phyloP scores from a whole-genome alignment of 495 filamentous ascomycete species.

The Podospora bellae-mahoneyi region DNA sequence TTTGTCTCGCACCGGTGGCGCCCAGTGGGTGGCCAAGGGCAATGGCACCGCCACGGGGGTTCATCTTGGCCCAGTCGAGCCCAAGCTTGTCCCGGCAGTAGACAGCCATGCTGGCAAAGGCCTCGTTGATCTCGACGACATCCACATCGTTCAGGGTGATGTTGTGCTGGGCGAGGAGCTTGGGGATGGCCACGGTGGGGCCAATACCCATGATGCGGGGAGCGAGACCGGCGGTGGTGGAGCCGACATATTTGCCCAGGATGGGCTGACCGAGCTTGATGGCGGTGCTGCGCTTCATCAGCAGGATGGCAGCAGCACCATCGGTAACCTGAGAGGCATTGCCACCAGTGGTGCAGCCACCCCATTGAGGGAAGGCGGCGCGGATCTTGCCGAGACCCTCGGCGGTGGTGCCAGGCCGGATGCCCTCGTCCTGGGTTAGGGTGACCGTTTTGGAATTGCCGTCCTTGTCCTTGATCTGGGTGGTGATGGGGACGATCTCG shows the following conservation, averaged over 20 bases:
- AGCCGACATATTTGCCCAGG: constrained; percentile 88
- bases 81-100: constrained; percentile 80
- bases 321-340: constrained; percentile 96
- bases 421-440: constrained; percentile 81
- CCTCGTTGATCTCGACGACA: constrained; percentile 93
- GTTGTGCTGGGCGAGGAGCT: constrained; percentile 78
- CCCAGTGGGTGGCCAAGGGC: constrained; percentile 83
- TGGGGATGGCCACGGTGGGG: constrained; percentile 89
- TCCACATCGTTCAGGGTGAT: constrained; percentile 80
- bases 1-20: constrained; percentile 73
- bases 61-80: constrained; percentile 81
- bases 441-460: constrained; percentile 74
- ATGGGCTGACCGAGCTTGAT: constrained; percentile 86
- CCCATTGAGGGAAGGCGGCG: constrained; percentile 85
- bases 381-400: constrained; percentile 81
- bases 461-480: constrained; percentile 76
- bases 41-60: constrained; percentile 76
- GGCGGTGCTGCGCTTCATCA: constrained; percentile 92
- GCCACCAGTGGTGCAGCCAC: constrained; percentile 85
- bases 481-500: constrained; percentile 86
- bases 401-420: constrained; percentile 82
- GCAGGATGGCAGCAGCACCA: constrained; percentile 82
- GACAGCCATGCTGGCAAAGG: constrained; percentile 95
- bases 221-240: constrained; percentile 83
- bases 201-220: constrained; percentile 98